Percentiles rank a stretch among this genome's conserved stretches.
Conservation (phyloP, 345 rosid genomes). For the Triadica sebifera region DNA sequence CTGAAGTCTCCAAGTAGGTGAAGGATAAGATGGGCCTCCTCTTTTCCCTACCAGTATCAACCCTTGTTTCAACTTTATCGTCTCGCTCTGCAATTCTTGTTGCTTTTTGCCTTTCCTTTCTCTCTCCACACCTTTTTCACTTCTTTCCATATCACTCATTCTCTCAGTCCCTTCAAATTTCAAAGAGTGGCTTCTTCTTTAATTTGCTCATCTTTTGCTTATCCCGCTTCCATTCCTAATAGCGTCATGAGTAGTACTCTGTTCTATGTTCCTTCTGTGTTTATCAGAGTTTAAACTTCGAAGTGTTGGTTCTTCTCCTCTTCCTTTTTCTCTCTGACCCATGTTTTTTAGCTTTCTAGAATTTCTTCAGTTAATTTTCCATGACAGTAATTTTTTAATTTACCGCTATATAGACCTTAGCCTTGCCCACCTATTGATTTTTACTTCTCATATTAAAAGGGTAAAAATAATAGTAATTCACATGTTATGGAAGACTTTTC, state of each 20-base stretch:
- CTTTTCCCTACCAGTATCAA: conserved; percentile 48
- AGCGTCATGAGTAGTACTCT: background rate
- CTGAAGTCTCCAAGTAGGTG: conserved; percentile 84
- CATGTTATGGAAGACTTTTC: background rate
- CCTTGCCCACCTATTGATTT: background rate
- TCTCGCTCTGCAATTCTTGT: conserved; percentile 27
- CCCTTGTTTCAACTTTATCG: conserved; percentile 36
- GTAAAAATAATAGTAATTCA: background rate
- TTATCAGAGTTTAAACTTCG: no score
- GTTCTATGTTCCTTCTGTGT: background rate
- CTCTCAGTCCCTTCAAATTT: conserved; percentile 20
- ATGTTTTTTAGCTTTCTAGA: conserved; percentile 2
- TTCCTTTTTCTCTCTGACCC: background rate
- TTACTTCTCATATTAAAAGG: background rate
- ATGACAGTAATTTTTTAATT: no score
- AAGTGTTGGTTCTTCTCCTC: background rate
- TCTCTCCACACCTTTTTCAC: conserved; percentile 15
- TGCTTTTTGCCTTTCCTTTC: conserved; percentile 26
- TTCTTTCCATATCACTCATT: conserved; percentile 20
- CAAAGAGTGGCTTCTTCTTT: conserved; percentile 19
- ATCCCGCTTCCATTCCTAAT: background rate
- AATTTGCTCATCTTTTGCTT: conserved; percentile 8
- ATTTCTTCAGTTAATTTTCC: background rate
- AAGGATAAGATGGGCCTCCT: conserved; percentile 80
- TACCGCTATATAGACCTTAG: background rate